phyloP scores from a whole-genome alignment of 176 grass and related monocot genomes.

The Miscanthus lutarioriparius region DNA sequence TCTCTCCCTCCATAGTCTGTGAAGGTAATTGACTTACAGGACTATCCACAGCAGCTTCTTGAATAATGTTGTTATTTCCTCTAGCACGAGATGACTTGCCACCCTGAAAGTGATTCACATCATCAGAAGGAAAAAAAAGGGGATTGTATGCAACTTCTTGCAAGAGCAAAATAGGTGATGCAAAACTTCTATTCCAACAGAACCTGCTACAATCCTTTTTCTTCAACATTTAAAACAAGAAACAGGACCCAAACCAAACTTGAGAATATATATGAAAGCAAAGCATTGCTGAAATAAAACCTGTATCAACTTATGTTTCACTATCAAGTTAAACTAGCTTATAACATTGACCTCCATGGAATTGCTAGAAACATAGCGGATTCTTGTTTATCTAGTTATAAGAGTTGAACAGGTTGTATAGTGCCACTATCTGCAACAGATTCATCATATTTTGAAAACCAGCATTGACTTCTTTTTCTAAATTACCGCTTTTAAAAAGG shows the following conservation, averaged over 20 bases:
- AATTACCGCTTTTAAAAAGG: not conserved
- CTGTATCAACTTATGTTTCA: constrained; percentile 6
- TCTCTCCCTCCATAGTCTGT: constrained; percentile 73
- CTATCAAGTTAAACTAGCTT: constrained; percentile 7
- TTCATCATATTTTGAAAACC: constrained; percentile 13
- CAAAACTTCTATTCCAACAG: not conserved
- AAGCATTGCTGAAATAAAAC: not conserved
- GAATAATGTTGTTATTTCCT: constrained; percentile 48
- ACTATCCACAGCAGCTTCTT: constrained; percentile 55
- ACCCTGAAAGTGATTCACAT: constrained; percentile 47
- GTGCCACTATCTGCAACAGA: not conserved
- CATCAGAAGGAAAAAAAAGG: not conserved
- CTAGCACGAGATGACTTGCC: constrained; percentile 63
- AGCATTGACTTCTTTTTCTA: not conserved
- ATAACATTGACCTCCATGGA: not conserved
- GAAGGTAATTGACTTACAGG: constrained; percentile 69
- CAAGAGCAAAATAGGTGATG: not conserved
- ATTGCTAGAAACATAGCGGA: not conserved
- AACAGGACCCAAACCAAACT: not conserved
- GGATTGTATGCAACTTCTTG: not conserved
- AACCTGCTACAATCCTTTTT: constrained; percentile 4
- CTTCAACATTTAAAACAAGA: not conserved
- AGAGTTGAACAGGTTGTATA: constrained; percentile 7
- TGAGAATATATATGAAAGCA: constrained; percentile 11
- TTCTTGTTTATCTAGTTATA: not conserved